Conservation (phyloP, 2,329 filamentous ascomycete species). For the Microdochium bolleyi region DNA sequence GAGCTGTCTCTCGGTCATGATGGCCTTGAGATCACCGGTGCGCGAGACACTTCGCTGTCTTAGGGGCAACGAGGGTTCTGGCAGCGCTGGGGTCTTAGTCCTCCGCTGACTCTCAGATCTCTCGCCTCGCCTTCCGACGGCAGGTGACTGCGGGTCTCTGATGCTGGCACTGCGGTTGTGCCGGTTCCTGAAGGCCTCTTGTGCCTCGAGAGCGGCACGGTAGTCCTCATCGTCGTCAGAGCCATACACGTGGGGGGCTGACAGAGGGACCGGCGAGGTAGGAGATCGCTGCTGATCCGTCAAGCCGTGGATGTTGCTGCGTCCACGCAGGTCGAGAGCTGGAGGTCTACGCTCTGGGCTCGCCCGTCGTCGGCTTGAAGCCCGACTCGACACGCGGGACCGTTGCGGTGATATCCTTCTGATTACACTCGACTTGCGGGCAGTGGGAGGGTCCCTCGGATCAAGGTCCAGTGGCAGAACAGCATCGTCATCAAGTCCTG, state of each 20-base stretch:
- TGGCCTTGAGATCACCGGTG: slow-evolving; percentile 44
- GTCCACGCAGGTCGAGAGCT: slow-evolving; percentile 47
- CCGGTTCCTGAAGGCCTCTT: slow-evolving; percentile 47
- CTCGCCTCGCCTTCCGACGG: slow-evolving; percentile 22
- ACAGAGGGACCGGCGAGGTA: slow-evolving; percentile 72
- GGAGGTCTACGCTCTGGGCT: slow-evolving; percentile 35
- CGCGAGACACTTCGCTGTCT: slow-evolving; percentile 25
- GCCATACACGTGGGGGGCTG: slow-evolving; percentile 44
- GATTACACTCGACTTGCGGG: slow-evolving; percentile 31
- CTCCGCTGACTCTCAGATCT: slow-evolving; percentile 29
- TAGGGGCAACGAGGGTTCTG: slow-evolving; percentile 15
- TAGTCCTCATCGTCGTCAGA: slow-evolving; percentile 62
- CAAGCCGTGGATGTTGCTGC: slow-evolving; percentile 50
- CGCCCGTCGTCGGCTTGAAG: slow-evolving; percentile 39
- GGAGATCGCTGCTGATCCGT: slow-evolving; percentile 65
- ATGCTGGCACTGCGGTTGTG: slow-evolving; percentile 45
- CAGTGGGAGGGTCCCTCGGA: slow-evolving; percentile 31
- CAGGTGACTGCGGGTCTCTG: slow-evolving; percentile 18
- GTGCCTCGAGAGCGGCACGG: slow-evolving; percentile 40
- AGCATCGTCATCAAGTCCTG: slow-evolving; percentile 12
- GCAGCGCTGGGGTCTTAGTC: slow-evolving; percentile 16
- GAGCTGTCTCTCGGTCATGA: slow-evolving; percentile 52
- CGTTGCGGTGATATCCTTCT: slow-evolving; percentile 19
- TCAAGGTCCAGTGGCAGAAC: slow-evolving; percentile 16
- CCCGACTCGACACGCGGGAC: slow-evolving; percentile 31